A percentile compares a stretch with the other conserved stretches of the same genome.
phyloP scores from a whole-genome alignment of 352 stramenopile species.

The Pythium aphanidermatum region DNA sequence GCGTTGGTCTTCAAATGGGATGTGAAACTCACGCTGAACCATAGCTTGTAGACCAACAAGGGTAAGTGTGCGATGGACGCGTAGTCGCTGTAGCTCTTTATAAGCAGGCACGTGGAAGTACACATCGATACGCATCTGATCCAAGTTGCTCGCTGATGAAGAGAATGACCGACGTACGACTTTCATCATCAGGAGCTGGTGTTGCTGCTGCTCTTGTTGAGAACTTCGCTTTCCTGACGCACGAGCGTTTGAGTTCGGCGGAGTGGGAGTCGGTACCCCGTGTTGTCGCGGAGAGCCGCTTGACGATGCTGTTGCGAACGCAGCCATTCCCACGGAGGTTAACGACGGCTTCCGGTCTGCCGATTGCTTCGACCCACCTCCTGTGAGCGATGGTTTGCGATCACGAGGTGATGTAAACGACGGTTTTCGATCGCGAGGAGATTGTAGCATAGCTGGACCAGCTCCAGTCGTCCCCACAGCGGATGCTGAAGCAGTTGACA shows the following conservation, averaged over 20 bases:
- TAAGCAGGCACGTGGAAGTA: slow-evolving; percentile 37
- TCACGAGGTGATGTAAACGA: too few relatives aligned
- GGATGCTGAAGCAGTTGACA: too few relatives aligned
- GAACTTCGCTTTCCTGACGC: slow-evolving; percentile 1
- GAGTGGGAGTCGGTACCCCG: not conserved
- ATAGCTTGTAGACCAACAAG: slow-evolving; percentile 46
- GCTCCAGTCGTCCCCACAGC: too few relatives aligned
- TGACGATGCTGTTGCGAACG: not conserved
- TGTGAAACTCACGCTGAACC: slow-evolving; percentile 46
- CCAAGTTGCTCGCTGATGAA: slow-evolving; percentile 1
- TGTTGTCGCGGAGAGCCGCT: slow-evolving; percentile 1
- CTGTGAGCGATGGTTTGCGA: too few relatives aligned
- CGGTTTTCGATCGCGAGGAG: too few relatives aligned
- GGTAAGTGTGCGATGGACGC: slow-evolving; percentile 38
- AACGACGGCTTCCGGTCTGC: slow-evolving; percentile 3
- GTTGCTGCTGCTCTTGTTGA: slow-evolving; percentile 11
- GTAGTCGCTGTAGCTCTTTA: slow-evolving; percentile 28
- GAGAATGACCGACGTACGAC: slow-evolving; percentile 13
- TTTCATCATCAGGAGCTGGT: slow-evolving; percentile 5
- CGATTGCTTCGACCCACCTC: too few relatives aligned
- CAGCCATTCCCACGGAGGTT: slow-evolving; percentile 2
- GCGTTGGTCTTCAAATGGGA: slow-evolving; percentile 58
- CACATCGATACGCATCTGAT: slow-evolving; percentile 44
- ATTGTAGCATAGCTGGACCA: not conserved
- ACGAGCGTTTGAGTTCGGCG: not conserved